Base-by-base conservation (phyloP, 2,329 filamentous ascomycete species). In the Albophoma yamanashiensis region DNA sequence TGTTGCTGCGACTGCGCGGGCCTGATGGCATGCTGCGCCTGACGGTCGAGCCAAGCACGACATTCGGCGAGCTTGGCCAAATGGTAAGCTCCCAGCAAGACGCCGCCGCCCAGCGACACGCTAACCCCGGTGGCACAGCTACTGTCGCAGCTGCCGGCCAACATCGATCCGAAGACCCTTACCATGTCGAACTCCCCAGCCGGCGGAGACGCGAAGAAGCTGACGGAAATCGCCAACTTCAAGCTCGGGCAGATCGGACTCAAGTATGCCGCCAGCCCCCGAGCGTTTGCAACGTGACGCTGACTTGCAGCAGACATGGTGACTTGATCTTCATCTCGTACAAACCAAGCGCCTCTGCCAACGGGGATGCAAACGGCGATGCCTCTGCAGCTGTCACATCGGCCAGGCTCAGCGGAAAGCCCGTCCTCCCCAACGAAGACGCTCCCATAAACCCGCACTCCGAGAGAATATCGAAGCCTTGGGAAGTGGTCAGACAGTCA, bases 1-100 rank as follows among this genome's bases (percentile, higher is more conserved):
- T 96, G 86, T 82, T 96, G 70, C 80, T 97, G 60, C 86, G 92
- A 74, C 89, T 96, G 67, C 88, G 92, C 69, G 92, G 92, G 72
- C 91, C 90, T 64, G 92, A 97, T 78, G 94, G 94, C 78, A 94
- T 94, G 81, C 88, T 92, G 75, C 89, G 94, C 67, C 80, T 97
- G 68, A 89, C 82, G 58, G 84, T 95, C 66, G 87, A 92, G 67
- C 83, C 87, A 57, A 81, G 82, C 50, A 86, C 89, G 64, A 86
- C 87, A 0, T 96, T 97, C 72, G 78, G 76, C 50, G 76, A 83
- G n/a, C 75, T 88, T 50, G 82, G 79, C 39, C 71, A 76, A 34
- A 75, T 80, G 75, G 83, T 85, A 71, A 62, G 59, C 50, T 38
- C 20, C 38, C 50, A 38, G 8, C 50, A 22, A 2, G 9, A 36